Conservation (phyloP, 1,284 basidiomycete species). For the Ustilago shanxiensis region DNA sequence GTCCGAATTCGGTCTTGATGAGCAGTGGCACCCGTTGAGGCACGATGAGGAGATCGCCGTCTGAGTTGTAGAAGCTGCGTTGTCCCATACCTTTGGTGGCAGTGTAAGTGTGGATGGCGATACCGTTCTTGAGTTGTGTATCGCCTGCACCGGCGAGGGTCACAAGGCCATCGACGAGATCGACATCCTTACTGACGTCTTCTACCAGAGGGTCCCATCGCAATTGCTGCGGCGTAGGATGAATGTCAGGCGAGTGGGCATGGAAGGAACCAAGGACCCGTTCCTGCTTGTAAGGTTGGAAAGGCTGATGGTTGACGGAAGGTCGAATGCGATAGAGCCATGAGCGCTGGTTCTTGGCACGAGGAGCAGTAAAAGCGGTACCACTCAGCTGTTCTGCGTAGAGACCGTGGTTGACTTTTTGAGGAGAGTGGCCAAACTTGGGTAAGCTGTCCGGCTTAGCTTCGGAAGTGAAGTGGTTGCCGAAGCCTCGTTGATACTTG, state of each 20-base stretch:
- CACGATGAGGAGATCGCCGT: slow-evolving; percentile 79
- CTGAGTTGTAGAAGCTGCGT: slow-evolving; percentile 77
- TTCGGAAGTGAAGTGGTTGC: slow-evolving; percentile 67
- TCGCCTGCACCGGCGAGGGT: slow-evolving; percentile 78
- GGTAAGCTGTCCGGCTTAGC: slow-evolving; percentile 75
- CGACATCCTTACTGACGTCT: slow-evolving; percentile 71
- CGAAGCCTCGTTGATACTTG: slow-evolving; percentile 61
- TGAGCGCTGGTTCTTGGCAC: slow-evolving; percentile 73
- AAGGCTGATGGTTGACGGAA: slow-evolving; percentile 79
- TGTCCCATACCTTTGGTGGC: slow-evolving; percentile 78
- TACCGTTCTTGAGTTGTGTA: slow-evolving; percentile 73
- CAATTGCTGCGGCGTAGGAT: slow-evolving; percentile 77
- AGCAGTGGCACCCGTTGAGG: slow-evolving; percentile 78
- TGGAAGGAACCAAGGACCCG: slow-evolving; percentile 70
- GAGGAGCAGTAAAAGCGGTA: slow-evolving; percentile 76
- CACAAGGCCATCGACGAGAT: slow-evolving; percentile 78
- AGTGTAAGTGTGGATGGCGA: slow-evolving; percentile 75
- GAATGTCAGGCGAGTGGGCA: slow-evolving; percentile 73
- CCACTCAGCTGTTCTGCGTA: slow-evolving; percentile 78
- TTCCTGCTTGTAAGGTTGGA: slow-evolving; percentile 76
- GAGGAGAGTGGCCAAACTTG: slow-evolving; percentile 76
- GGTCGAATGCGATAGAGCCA: slow-evolving; percentile 75
- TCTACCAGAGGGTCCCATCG: slow-evolving; percentile 75
- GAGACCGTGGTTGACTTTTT: slow-evolving; percentile 76
- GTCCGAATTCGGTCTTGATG: slow-evolving; percentile 80